Base-by-base conservation (phyloP, 768 basidiomycete genomes). In the Lanmaoa pseudosensibilis region DNA sequence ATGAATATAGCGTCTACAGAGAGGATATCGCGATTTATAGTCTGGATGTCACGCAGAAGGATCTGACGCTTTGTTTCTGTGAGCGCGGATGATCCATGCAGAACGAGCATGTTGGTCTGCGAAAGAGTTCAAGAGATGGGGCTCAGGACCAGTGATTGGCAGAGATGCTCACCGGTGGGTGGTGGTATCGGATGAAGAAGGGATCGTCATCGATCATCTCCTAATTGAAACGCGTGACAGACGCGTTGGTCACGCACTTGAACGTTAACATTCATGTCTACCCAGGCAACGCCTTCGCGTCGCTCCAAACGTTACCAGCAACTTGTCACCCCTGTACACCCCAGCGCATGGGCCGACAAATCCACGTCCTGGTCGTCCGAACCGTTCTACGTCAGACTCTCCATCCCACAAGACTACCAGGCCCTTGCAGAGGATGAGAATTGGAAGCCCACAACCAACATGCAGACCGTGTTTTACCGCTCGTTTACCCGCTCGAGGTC, bases 1-100 rank as follows among this genome's bases (percentile, higher is more conserved):
- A 96, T 71, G 78, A 87, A 92, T 53, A 95, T 77, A 12, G 90
- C 87, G 62, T 97, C 93, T 47, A 98, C 73, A 5, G 89, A 83
- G 9, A 73, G 64, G 64, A 98, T 70, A 46, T 78, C 73, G 0
- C 86, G 73, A 46, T 78, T 74, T 53, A 65, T 66, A 43, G 75
- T 66, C 65, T 86, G 86, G 56, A 94, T 81, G 21, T 77, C 70
- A 37, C 74, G 73, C 46, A 94, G 76, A 16, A 96, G 81, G 25
- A 77, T 77, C 52, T 84, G 80, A 47, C 88, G 85, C 67, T 89
- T 92, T 10, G 87, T 80, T 27, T 73, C 70, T 1, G 94, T 89
- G 55, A 94, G 74, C 13, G 84, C 82, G 3, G 94, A 95, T 19
- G 86, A 81, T 39, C 95, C 95, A 27, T 76, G 73, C 11, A 96